Percentiles rank a stretch among this genome's conserved stretches.
Evolutionary conservation across 164 flowering plant species (phyloP).

Genomic region (Taxillus chinensis): DNA sequence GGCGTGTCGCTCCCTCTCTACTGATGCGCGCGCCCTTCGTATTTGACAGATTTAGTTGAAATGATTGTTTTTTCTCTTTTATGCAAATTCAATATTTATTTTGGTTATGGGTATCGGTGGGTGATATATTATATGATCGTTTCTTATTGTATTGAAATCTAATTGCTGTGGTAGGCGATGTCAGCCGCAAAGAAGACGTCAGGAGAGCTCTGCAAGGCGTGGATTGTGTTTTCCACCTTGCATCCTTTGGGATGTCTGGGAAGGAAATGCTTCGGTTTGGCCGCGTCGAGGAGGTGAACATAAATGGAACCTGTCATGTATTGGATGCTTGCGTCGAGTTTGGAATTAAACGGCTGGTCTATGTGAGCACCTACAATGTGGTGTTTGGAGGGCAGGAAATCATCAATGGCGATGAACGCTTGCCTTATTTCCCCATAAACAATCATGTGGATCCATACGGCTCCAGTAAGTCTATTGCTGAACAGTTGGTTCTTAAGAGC

Average conservation of each 20-base stretch:
- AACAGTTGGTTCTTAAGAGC: conserved; percentile 78
- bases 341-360: conserved; percentile 72
- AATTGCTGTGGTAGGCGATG: conserved; percentile 40
- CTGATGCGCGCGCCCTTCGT: too few species aligned
- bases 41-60: too few species aligned
- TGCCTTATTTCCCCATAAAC: conserved; percentile 70
- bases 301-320: conserved; percentile 70
- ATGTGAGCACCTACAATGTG: conserved; percentile 85
- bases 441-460: conserved; percentile 75
- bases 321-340: conserved; percentile 63
- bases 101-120: too few species aligned
- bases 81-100: too few species aligned
- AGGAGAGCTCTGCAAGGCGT: conserved; percentile 60
- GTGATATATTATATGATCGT: too few species aligned
- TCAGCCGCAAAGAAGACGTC: conserved; percentile 54
- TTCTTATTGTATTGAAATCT: too few species aligned
- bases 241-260: conserved; percentile 94
- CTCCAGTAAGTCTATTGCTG: conserved; percentile 80
- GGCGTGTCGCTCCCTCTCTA: too few species aligned
- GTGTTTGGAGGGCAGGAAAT: conserved; percentile 83
- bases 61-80: too few species aligned
- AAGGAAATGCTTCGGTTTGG: conserved; percentile 89
- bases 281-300: conserved; percentile 74
- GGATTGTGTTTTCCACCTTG: conserved; percentile 92
- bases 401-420: conserved; percentile 67